A percentile compares a stretch with the other conserved stretches of the same genome.
Evolutionary conservation across 305 asterid genomes (phyloP).

Genomic region (Rubia balearica): DNA sequence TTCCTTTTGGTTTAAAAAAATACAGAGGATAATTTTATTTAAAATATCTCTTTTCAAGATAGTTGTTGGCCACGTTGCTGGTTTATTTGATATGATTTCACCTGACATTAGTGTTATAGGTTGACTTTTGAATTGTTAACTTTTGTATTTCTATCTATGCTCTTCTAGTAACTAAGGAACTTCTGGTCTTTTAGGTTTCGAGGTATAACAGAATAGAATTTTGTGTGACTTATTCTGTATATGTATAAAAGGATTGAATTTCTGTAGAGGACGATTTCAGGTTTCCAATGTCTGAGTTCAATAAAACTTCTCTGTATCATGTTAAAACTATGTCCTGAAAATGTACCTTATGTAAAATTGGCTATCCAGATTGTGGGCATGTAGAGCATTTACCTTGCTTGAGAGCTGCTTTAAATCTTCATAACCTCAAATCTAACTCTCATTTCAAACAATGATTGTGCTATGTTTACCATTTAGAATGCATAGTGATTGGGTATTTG

Average conservation of each 20-base stretch:
- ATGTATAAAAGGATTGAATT: background rate
- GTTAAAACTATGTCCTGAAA: background rate
- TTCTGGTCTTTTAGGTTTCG: background rate
- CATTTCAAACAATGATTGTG: background rate
- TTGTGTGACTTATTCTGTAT: background rate
- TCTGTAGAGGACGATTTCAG: background rate
- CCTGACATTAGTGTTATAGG: background rate
- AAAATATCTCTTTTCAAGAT: background rate
- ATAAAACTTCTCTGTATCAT: background rate
- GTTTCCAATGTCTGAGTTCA: background rate
- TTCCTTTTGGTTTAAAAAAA: background rate
- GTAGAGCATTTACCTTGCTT: background rate
- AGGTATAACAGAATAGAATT: background rate
- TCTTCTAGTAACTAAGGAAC: background rate
- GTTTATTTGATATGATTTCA: background rate
- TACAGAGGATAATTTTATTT: background rate
- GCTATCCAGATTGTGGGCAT: background rate
- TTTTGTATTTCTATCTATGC: background rate
- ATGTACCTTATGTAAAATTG: background rate
- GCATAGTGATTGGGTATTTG: no score
- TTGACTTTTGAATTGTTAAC: background rate
- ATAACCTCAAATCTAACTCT: background rate
- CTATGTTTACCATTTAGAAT: background rate
- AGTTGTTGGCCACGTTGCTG: background rate
- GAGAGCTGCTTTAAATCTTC: background rate